A percentile compares a stretch with the other conserved stretches of the same genome.
Evolutionary conservation across 1,284 basidiomycete genomes (phyloP).

Genomic region (Chiua sp.): DNA sequence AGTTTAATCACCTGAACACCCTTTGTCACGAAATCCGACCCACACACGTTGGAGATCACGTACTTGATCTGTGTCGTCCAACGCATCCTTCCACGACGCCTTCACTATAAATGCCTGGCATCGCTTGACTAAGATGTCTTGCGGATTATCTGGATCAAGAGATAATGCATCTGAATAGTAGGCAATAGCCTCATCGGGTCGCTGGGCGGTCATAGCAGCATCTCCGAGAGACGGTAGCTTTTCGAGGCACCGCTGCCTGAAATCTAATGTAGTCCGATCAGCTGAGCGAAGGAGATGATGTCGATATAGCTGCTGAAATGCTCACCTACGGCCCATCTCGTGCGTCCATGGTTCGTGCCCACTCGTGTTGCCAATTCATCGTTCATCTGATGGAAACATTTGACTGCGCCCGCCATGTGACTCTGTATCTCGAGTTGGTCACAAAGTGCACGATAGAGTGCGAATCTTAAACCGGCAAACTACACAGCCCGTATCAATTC

Average conservation of each 20-base stretch:
- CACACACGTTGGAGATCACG: too few species aligned
- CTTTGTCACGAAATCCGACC: too few species aligned
- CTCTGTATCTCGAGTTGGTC: neutral
- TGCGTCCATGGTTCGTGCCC: neutral
- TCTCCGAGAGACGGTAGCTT: neutral
- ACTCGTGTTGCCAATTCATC: neutral
- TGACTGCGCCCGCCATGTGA: neutral
- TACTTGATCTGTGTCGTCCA: too few species aligned
- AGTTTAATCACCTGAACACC: too few species aligned
- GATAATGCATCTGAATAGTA: neutral
- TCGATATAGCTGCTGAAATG: neutral
- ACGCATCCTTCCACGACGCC: too few species aligned
- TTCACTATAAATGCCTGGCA: too few species aligned
- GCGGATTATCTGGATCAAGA: neutral
- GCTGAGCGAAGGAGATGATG: neutral
- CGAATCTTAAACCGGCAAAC: neutral
- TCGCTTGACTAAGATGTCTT: neutral
- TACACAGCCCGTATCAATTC: too few species aligned
- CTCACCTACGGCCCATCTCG: neutral
- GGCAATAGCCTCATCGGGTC: neutral
- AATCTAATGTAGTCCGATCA: neutral
- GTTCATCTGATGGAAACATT: neutral
- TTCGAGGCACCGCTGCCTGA: neutral
- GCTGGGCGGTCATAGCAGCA: neutral
- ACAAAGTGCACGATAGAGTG: neutral